Conservation (phyloP, 768 basidiomycete species). For the Chalciporus chontae region DNA sequence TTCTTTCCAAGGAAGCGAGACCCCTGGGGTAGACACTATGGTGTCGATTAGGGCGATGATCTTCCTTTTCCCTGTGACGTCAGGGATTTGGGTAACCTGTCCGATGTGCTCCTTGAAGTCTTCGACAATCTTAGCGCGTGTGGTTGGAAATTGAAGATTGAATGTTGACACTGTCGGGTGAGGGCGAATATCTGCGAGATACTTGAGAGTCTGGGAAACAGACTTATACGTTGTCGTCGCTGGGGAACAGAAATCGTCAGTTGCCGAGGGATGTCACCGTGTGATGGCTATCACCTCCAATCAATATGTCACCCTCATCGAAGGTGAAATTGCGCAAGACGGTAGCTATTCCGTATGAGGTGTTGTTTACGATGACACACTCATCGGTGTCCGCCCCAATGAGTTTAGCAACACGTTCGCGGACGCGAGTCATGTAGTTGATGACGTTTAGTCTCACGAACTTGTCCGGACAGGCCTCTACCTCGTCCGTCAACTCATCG, state of each 20-base stretch:
- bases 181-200: conserved; percentile 51
- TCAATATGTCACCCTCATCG: conserved; percentile 56
- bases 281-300: conserved; percentile 35
- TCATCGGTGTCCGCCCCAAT: conserved; percentile 56
- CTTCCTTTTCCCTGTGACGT: conserved; percentile 34
- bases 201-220: conserved; percentile 47
- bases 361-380: conserved; percentile 43
- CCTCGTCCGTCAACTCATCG: conserved; percentile 36
- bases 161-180: conserved; percentile 46
- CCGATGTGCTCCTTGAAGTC: conserved; percentile 40
- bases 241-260: conserved; percentile 23
- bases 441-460: conserved; percentile 43
- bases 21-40: conserved; percentile 61
- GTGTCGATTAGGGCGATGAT: conserved; percentile 69
- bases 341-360: conserved; percentile 49
- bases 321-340: conserved; percentile 58
- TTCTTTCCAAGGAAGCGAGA: conserved; percentile 66
- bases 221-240: conserved; percentile 59
- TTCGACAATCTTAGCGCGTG: conserved; percentile 52
- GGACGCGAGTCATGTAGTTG: conserved; percentile 22
- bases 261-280: neutral
- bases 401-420: conserved; percentile 44
- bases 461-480: conserved; percentile 55
- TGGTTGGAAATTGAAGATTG: conserved; percentile 50
- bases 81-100: conserved; percentile 22